A percentile compares a stretch with the other conserved stretches of the same genome.
These are phyloP conservation scores for Leccinum truebloodii DNA, from an alignment of 768 basidiomycete species.

Conservation along the genomic window DNA sequence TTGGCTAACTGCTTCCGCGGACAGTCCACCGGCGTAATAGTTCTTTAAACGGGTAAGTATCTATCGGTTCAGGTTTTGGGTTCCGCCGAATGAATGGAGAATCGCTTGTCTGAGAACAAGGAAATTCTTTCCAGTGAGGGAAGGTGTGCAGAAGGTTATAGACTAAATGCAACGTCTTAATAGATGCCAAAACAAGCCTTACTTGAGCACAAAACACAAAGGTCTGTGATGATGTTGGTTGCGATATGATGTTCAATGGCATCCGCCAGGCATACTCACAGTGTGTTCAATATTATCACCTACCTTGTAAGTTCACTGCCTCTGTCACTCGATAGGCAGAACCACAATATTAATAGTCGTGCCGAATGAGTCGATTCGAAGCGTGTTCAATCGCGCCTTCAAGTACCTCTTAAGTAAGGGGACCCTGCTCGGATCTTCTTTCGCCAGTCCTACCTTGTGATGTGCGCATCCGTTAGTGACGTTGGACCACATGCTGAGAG, in stretches of 20 bases:
- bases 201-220: background rate
- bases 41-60: background rate
- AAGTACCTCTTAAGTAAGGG: background rate
- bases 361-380: background rate
- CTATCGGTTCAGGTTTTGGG: background rate
- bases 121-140: background rate
- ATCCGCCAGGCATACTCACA: background rate
- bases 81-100: background rate
- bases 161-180: no score
- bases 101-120: background rate
- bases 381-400: background rate
- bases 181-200: no score
- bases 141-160: background rate
- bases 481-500: background rate
- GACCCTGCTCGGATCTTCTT: background rate
- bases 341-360: no score
- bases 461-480: no score
- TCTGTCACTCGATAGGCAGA: no score
- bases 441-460: background rate
- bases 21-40: background rate
- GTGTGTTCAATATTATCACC: background rate
- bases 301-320: no score
- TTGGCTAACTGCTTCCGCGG: background rate
- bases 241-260: background rate
- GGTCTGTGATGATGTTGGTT: background rate